phyloP scores from a whole-genome alignment of 2,329 filamentous ascomycete species.

The Microsporum canis region DNA sequence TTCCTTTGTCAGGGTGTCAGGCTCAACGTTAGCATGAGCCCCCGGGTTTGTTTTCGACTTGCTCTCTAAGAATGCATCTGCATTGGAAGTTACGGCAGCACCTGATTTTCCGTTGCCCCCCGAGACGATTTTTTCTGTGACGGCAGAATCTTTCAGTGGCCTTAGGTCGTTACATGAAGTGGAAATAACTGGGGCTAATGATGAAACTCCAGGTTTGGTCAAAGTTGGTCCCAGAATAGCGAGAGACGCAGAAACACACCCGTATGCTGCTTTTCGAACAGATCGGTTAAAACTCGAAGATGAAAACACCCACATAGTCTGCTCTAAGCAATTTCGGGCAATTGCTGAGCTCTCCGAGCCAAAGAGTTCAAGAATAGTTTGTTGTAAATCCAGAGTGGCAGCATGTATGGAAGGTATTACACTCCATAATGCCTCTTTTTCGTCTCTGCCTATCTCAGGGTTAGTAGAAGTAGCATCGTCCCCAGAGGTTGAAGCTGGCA shows the following conservation, averaged over 20 bases:
- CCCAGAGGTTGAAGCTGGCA: constrained; percentile 36
- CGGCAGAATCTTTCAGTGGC: constrained; percentile 25
- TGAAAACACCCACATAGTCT: constrained; percentile 58
- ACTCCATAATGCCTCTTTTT: constrained; percentile 67
- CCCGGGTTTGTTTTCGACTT: constrained; percentile 20
- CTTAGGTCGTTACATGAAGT: constrained; percentile 66
- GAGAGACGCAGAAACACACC: constrained; percentile 48
- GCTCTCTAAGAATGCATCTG: constrained; percentile 56
- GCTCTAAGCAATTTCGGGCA: constrained; percentile 56
- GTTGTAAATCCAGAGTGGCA: constrained; percentile 54
- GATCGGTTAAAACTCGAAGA: constrained; percentile 39
- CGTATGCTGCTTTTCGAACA: constrained; percentile 53
- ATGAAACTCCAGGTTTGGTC: constrained; percentile 52
- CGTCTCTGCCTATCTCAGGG: constrained; percentile 62
- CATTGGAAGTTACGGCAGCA: constrained; percentile 45
- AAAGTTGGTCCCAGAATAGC: constrained; percentile 53
- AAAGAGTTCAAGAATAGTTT: constrained; percentile 48
- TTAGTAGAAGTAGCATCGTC: constrained; percentile 49
- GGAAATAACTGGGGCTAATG: constrained; percentile 51
- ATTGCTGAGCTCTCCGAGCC: constrained; percentile 48
- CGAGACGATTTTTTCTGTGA: constrained; percentile 31
- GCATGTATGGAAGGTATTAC: constrained; percentile 63
- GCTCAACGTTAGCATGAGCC: constrained; percentile 12
- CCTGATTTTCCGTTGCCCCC: constrained; percentile 24
- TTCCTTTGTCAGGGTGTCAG: constrained; percentile 38